Conservation (phyloP, 2,329 filamentous ascomycete genomes). For the Paracoccidioides lutzii region DNA sequence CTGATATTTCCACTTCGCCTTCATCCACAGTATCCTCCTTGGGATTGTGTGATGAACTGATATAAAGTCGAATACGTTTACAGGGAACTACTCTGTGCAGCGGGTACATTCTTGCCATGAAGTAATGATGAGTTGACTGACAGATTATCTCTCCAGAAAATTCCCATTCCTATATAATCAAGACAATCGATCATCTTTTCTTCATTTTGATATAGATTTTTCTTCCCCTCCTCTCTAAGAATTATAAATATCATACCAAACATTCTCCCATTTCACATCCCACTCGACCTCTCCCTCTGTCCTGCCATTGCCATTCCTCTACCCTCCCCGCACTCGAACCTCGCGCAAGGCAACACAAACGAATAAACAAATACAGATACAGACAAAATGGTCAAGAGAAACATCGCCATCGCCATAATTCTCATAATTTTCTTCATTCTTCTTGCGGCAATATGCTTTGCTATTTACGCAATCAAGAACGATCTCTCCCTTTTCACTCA, state of each 20-base stretch:
- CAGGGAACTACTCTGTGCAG: background rate
- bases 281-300: background rate
- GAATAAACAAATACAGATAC: background rate
- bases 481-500: constrained; percentile 19
- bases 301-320: background rate
- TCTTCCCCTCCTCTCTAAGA: too few relatives aligned
- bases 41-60: background rate
- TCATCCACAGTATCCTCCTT: background rate
- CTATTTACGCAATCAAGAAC: constrained; percentile 25
- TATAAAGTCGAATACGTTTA: background rate
- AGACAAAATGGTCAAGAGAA: constrained; percentile 30
- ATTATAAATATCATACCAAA: too few relatives aligned
- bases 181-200: too few relatives aligned
- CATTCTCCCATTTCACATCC: too few relatives aligned
- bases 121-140: background rate
- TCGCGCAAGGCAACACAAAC: too few relatives aligned
- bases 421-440: constrained; percentile 37
- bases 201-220: too few relatives aligned
- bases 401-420: constrained; percentile 38
- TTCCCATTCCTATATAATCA: background rate
- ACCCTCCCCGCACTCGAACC: background rate
- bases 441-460: constrained; percentile 30
- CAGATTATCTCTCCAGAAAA: background rate
- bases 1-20: background rate
- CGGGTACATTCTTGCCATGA: background rate